Conservation (phyloP, 331 rosid genomes). For the Arachis monticola region DNA sequence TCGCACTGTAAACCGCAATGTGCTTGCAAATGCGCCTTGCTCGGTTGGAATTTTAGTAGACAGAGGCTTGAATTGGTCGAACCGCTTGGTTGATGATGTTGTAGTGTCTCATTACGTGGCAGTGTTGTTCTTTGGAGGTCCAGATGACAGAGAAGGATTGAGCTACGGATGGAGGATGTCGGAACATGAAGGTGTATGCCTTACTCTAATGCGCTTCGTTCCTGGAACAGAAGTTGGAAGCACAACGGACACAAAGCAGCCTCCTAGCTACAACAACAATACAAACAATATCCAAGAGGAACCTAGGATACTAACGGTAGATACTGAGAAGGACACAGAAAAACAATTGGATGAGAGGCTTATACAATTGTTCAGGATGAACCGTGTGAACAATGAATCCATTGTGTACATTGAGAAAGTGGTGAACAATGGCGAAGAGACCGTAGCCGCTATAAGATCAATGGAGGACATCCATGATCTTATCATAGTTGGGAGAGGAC, state of each 20-base stretch:
- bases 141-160: slow-evolving; percentile 87
- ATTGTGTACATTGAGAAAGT: slow-evolving; percentile 56
- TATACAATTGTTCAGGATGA: slow-evolving; percentile 50
- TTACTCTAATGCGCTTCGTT: slow-evolving; percentile 64
- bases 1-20: slow-evolving; percentile 68
- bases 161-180: slow-evolving; percentile 82
- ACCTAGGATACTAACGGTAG: slow-evolving; percentile 33
- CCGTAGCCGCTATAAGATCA: slow-evolving; percentile 71
- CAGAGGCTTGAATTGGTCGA: slow-evolving; percentile 65
- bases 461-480: slow-evolving; percentile 64
- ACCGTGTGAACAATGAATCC: slow-evolving; percentile 40
- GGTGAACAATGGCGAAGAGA: slow-evolving; percentile 84
- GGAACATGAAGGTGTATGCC: slow-evolving; percentile 61
- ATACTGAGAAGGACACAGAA: slow-evolving; percentile 48
- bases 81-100: slow-evolving; percentile 48
- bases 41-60: slow-evolving; percentile 87
- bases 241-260: not conserved
- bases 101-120: slow-evolving; percentile 55
- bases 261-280: not conserved
- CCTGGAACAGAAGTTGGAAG: slow-evolving; percentile 41
- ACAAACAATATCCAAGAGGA: not conserved
- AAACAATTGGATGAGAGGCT: slow-evolving; percentile 57
- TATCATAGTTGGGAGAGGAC: slow-evolving; percentile 82
- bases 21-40: slow-evolving; percentile 74
- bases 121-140: slow-evolving; percentile 79